These are phyloP conservation scores for Crithidia fasciculata DNA, from an alignment of 208 protist species.

Conservation along the genomic window DNA sequence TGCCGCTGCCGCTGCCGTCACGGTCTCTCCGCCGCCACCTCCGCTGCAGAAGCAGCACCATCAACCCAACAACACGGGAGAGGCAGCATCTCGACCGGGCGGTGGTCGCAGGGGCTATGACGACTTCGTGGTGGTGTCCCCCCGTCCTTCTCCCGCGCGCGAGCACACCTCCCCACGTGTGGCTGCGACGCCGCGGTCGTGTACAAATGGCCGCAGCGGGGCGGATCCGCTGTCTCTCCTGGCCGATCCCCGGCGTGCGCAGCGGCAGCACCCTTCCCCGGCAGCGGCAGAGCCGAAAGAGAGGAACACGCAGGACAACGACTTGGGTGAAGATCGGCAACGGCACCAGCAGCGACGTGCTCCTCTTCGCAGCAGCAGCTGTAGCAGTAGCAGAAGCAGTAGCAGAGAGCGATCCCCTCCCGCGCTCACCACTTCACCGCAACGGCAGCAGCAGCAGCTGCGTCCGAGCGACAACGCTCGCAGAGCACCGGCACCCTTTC, in stretches of 20 bases:
- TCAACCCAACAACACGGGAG: neutral
- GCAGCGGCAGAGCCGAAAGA: too few relatives aligned
- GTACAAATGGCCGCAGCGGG: neutral
- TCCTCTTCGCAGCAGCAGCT: neutral
- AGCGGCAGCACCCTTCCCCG: neutral
- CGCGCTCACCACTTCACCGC: constrained; percentile 4
- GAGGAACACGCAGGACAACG: too few relatives aligned
- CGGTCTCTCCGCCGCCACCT: neutral
- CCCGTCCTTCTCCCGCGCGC: neutral
- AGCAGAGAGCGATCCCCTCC: constrained; percentile 4
- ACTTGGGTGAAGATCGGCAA: too few relatives aligned
- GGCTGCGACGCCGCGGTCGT: neutral
- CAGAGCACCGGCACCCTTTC: constrained; percentile 6
- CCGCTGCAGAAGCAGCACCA: neutral
- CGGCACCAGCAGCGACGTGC: neutral
- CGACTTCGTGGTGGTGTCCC: constrained; percentile 4
- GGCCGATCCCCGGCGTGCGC: constrained; percentile 7
- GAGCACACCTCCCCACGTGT: too few relatives aligned
- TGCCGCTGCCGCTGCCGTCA: neutral
- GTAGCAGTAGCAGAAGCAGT: neutral
- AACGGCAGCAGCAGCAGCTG: neutral
- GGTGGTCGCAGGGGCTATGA: neutral
- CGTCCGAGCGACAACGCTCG: neutral
- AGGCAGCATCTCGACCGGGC: neutral
- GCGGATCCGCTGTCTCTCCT: constrained; percentile 1